These are phyloP conservation scores for Oxyria digyna DNA, from an alignment of 148 eudicot species.

Conservation along the genomic window DNA sequence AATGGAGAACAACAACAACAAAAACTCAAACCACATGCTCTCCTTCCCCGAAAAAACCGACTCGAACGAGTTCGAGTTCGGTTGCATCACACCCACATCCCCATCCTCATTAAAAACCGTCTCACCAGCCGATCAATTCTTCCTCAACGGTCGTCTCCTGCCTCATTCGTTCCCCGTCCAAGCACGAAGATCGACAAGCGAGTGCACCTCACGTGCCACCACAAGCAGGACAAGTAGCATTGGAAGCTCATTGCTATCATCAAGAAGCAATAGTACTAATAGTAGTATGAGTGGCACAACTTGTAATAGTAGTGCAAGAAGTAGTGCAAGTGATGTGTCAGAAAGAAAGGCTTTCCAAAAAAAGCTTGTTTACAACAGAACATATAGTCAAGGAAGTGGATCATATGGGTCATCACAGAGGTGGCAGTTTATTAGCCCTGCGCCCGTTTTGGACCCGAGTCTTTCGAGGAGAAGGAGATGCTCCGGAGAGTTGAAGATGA, in stretches of 20 bases:
- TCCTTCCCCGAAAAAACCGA: background rate
- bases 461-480: conserved; percentile 21
- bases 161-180: conserved; percentile 44
- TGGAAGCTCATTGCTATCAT: conserved; percentile 25
- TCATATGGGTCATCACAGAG: conserved; percentile 14
- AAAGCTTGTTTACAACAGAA: background rate
- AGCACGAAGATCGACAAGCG: conserved; percentile 20
- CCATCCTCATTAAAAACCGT: conserved; percentile 8
- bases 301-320: conserved; percentile 34
- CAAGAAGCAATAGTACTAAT: conserved; percentile 33
- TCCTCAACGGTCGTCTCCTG: conserved; percentile 55
- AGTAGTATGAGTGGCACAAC: conserved; percentile 12
- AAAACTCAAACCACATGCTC: background rate
- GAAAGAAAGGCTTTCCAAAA: conserved; percentile 22
- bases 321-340: conserved; percentile 30
- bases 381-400: background rate
- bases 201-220: conserved; percentile 1
- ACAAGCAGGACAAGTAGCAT: conserved; percentile 38
- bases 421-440: conserved; percentile 52
- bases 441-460: conserved; percentile 39
- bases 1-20: background rate
- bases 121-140: conserved; percentile 74
- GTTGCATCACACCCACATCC: conserved; percentile 25
- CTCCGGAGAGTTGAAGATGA: conserved; percentile 8
- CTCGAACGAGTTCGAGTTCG: conserved; percentile 43